Conservation (phyloP, 2,329 filamentous ascomycete genomes). For the Colletotrichum kahawae region DNA sequence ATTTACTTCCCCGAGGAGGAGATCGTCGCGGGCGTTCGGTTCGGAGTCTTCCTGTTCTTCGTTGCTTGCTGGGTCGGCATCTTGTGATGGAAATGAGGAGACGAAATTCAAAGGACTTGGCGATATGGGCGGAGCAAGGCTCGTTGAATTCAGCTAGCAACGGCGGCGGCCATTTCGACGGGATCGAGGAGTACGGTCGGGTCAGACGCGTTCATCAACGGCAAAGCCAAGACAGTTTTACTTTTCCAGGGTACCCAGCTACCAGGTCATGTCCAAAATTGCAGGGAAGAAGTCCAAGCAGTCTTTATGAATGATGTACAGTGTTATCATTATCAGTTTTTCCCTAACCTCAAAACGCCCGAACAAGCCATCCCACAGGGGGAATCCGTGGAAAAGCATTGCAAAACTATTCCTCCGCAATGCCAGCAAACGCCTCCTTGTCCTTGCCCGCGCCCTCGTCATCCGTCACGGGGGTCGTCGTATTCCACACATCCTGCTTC, state of each 20-base stretch:
- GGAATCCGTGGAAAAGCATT: neutral
- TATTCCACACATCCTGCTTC: constrained; percentile 23
- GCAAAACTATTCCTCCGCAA: constrained; percentile 15
- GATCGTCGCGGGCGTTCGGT: neutral
- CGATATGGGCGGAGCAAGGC: no score
- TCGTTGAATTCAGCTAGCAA: neutral
- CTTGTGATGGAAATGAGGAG: neutral
- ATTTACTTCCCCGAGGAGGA: neutral
- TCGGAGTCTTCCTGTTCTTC: neutral
- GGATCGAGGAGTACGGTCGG: neutral
- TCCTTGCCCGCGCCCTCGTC: neutral
- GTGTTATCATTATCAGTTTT: constrained; percentile 16
- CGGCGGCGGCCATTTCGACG: neutral
- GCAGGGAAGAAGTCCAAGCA: neutral
- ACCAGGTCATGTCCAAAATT: neutral
- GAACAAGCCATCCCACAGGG: neutral
- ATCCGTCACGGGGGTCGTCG: constrained; percentile 16
- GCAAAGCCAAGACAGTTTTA: neutral
- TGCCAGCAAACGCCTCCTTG: constrained; percentile 14
- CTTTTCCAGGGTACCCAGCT: neutral
- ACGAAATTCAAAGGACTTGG: neutral
- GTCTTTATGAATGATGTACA: constrained; percentile 3
- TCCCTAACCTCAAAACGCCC: constrained; percentile 19
- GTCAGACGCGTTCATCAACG: neutral
- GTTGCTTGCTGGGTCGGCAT: neutral